phyloP scores from a whole-genome alignment of 2,329 filamentous ascomycete genomes.

The Zasmidium angulare region DNA sequence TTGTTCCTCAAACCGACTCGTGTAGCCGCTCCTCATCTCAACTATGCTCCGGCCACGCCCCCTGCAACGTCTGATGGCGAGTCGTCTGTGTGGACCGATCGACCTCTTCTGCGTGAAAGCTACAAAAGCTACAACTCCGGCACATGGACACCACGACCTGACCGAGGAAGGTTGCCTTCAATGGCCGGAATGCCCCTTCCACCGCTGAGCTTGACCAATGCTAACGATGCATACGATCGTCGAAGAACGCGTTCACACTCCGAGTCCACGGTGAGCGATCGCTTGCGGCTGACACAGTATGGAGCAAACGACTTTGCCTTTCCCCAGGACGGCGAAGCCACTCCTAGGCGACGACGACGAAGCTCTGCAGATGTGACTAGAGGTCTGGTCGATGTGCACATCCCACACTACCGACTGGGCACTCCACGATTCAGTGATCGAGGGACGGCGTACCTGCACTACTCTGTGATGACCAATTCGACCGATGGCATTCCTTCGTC shows the following conservation, averaged over 20 bases:
- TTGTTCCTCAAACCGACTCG: conserved; percentile 48
- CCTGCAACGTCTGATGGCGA: conserved; percentile 26
- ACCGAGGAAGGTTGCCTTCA: conserved; percentile 8
- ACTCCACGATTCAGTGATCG: conserved; percentile 75
- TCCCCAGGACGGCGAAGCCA: conserved; percentile 22
- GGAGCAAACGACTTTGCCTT: conserved; percentile 29
- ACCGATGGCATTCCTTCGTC: conserved; percentile 70
- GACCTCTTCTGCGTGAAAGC: conserved; percentile 21
- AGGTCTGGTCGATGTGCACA: conserved; percentile 42
- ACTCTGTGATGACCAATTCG: conserved; percentile 72
- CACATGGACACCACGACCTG: conserved; percentile 27
- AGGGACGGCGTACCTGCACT: conserved; percentile 74
- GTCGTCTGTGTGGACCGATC: conserved; percentile 13
- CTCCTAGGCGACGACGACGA: conserved; percentile 24
- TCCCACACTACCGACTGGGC: conserved; percentile 81
- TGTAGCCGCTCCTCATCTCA: conserved; percentile 20
- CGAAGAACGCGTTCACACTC: conserved; percentile 62
- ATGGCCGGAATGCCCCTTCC: conserved; percentile 18
- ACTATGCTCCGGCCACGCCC: conserved; percentile 30
- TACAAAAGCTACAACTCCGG: conserved; percentile 25
- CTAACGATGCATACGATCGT: conserved; percentile 16
- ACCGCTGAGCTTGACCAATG: conserved; percentile 26
- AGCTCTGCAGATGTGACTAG: conserved; percentile 28
- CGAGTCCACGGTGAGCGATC: conserved; percentile 71
- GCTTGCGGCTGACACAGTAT: conserved; percentile 37